phyloP scores from a whole-genome alignment of 2,329 filamentous ascomycete genomes.

The Cadophora gregata region DNA sequence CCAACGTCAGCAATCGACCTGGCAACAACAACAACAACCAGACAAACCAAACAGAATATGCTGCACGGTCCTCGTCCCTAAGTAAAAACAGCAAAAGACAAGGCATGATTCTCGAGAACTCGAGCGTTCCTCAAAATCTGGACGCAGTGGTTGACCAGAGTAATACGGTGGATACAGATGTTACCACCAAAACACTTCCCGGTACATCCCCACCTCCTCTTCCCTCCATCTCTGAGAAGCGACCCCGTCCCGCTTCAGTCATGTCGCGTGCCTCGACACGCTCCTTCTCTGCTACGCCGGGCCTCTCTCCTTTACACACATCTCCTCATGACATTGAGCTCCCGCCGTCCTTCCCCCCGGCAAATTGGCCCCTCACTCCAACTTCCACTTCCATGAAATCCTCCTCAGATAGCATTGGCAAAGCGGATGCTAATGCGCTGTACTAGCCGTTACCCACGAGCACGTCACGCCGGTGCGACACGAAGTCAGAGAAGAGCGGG shows the following conservation, averaged over 20 bases:
- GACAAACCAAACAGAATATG: not conserved
- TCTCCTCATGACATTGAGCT: slow-evolving; percentile 24
- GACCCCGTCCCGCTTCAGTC: slow-evolving; percentile 19
- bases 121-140: slow-evolving; percentile 31
- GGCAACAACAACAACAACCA: slow-evolving; percentile 16
- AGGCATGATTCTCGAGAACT: slow-evolving; percentile 28
- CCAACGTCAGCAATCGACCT: slow-evolving; percentile 15
- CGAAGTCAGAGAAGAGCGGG: slow-evolving; percentile 53
- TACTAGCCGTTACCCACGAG: slow-evolving; percentile 56
- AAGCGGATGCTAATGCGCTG: slow-evolving; percentile 31
- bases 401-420: slow-evolving; percentile 22
- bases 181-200: slow-evolving; percentile 38
- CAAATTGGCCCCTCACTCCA: slow-evolving; percentile 30
- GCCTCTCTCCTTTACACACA: slow-evolving; percentile 24
- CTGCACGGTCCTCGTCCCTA: not conserved
- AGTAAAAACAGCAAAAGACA: slow-evolving; percentile 18
- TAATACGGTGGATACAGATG: slow-evolving; percentile 41
- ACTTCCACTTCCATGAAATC: slow-evolving; percentile 12
- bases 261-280: slow-evolving; percentile 14
- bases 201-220: slow-evolving; percentile 36
- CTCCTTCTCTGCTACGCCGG: slow-evolving; percentile 19
- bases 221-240: slow-evolving; percentile 21
- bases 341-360: slow-evolving; percentile 29
- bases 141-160: slow-evolving; percentile 39
- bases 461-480: slow-evolving; percentile 51